phyloP scores from a whole-genome alignment of 176 grass and related monocot species.

The Tillandsia fasciculata region DNA sequence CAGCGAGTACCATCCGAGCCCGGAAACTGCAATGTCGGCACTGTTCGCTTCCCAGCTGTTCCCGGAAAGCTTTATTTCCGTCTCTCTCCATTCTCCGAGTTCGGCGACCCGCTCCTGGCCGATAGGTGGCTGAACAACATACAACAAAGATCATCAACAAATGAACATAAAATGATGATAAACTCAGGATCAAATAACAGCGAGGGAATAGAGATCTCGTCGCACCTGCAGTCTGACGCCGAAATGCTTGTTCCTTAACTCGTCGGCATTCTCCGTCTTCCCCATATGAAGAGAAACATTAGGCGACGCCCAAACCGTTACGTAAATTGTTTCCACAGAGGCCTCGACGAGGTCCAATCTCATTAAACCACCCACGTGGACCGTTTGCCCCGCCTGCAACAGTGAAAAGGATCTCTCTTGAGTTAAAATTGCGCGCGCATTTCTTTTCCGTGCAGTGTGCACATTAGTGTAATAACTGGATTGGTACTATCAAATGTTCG shows the following conservation, averaged over 20 bases:
- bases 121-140: slow-evolving; percentile 50
- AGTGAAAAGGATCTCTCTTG: slow-evolving; percentile 7
- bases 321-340: slow-evolving; percentile 73
- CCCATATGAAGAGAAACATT: slow-evolving; percentile 82
- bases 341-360: slow-evolving; percentile 67
- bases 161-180: slow-evolving; percentile 4
- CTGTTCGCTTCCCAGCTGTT: slow-evolving; percentile 72
- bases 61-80: slow-evolving; percentile 47
- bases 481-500: too few species aligned
- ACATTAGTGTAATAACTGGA: neutral
- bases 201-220: neutral
- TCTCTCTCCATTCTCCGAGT: slow-evolving; percentile 56
- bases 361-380: slow-evolving; percentile 71
- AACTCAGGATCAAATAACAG: neutral
- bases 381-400: slow-evolving; percentile 62
- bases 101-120: slow-evolving; percentile 39
- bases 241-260: slow-evolving; percentile 64
- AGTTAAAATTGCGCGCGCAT: neutral
- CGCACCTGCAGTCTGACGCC: slow-evolving; percentile 76
- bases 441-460: neutral
- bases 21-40: slow-evolving; percentile 61
- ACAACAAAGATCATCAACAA: slow-evolving; percentile 10
- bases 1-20: slow-evolving; percentile 75
- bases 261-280: slow-evolving; percentile 69
- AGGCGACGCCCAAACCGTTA: slow-evolving; percentile 81